Base-by-base conservation (phyloP, 805 yeast species). In the Yamadazyma paraphyllophila region DNA sequence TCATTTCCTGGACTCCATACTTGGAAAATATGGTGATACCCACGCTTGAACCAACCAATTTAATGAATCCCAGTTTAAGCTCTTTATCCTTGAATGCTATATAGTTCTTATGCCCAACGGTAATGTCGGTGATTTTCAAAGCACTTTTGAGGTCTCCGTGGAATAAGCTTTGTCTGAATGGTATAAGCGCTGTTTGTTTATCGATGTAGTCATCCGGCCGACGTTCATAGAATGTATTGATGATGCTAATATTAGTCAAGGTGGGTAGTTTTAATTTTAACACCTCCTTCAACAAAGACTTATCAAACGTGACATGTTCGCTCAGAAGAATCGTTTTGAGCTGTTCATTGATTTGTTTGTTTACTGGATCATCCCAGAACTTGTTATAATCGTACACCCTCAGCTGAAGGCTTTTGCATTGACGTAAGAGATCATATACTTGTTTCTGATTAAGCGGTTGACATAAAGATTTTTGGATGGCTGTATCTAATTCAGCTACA, bases 101-200 rank as follows among this genome's bases (percentile, higher is more conserved):
- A 61, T 81, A 83, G 50, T 77, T 73, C 10, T 70, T 61, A 37
- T 79, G 76, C 2, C 82, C 89, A 1, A 81, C 75, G 0, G 94
- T 81, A 39, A 73, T 57, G 49, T 83, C 87, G 16, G 87, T 69
- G 36, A 84, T 61, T 39, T 71, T 69, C 33, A 84, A 61, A 0
- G 90, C 88, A 35, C 69, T 67, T 24, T 72, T 69, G 47, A 82
- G 69, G 40, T 83, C 80, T 1, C 80, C 85, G 49, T 78, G 71
- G 63, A 72, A 82, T 2, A 85, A 59, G n/a, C 81, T 69, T 35
- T 73, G 61, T 14, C 91, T 61, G 49, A 85, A 77, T 3, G 90
- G 86, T n/a, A 85, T 74, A 67, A 82, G 69, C 3, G 84, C 81
- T 0, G 65, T 57, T 0, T 62, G 59, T 40, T 63, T 61, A 8